Percentiles rank a stretch among this genome's conserved stretches.
Evolutionary conservation across 495 filamentous ascomycete genomes (phyloP).

Genomic region (Extremus antarcticus): DNA sequence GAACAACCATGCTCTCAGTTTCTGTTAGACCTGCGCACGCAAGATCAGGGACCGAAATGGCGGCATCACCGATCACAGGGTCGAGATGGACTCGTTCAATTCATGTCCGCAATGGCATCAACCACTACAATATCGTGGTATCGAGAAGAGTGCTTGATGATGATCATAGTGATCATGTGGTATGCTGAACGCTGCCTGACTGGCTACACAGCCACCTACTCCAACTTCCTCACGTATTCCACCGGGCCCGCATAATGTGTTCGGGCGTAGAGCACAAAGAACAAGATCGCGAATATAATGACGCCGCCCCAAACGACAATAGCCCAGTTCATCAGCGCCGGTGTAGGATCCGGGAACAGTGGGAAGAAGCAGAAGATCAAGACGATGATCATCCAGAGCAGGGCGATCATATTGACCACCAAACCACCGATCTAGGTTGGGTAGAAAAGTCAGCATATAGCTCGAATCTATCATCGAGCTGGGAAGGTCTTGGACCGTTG

Average conservation of each 20-base stretch:
- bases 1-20: too few relatives aligned
- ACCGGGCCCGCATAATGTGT: constrained; percentile 25
- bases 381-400: constrained; percentile 12
- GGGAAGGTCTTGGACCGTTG: too few relatives aligned
- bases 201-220: background rate
- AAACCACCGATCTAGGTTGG: background rate
- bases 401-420: constrained; percentile 13
- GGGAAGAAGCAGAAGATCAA: constrained; percentile 23
- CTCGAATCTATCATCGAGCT: background rate
- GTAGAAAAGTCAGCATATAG: too few relatives aligned
- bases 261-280: constrained; percentile 21
- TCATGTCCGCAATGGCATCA: too few relatives aligned
- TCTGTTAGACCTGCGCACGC: too few relatives aligned
- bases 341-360: constrained; percentile 9
- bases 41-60: too few relatives aligned
- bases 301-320: constrained; percentile 21
- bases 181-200: too few relatives aligned
- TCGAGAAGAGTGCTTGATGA: too few relatives aligned
- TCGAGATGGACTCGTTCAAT: too few relatives aligned
- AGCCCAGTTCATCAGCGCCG: constrained; percentile 24
- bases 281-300: constrained; percentile 18
- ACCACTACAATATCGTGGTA: too few relatives aligned
- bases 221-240: constrained; percentile 23
- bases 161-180: too few relatives aligned
- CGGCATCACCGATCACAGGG: too few relatives aligned